Base-by-base conservation (phyloP, 345 rosid species). In the Salix viminalis region DNA sequence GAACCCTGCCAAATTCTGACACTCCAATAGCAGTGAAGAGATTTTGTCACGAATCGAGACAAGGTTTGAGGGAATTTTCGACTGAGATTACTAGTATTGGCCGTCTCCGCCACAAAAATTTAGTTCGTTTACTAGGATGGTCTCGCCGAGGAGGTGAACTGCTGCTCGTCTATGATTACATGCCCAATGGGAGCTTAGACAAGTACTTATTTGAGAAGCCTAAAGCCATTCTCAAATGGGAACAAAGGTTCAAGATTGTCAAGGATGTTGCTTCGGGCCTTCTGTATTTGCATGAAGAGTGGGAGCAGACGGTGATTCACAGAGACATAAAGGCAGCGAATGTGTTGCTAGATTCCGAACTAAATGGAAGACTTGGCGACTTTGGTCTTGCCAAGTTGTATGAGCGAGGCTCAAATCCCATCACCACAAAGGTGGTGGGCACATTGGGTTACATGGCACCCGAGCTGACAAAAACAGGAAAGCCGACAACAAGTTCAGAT, bases 121-220 rank as follows among this genome's bases (percentile, higher is more conserved):
- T 96, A 68, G 99, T 96, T 72, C 97, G 87, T 77, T 80, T 96
- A 69, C 78, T 93, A 0, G 99, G 98, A 16, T 93, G 94, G 96
- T 91, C 97, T 79, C 87, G 95, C 39, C 78, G 84, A 30, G 73
- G 72, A 54, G 88, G 85, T 1, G 97, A 91, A 81, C 73, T 96
- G 64, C 74, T 93, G 41, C 88, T 93, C 11, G 95, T 96, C 9
- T 96, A 96, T 64, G 98, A 96, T 73, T 96, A 41, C 76, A 96
- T 93, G 98, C 87, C 97, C 34, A 91, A 91, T 62, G 95, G 97
- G 64, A 93, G 98, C 90, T 86, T 96, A 76, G 99, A 96, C 80
- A 91, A 86, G 86, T 91, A 85, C 86, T 69, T 96, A 12, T 96
- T 89, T 62, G 90, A 89, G 58, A 86, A 86, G 75, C 91, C 95